Conservation (phyloP, 768 basidiomycete genomes). For the Porpolomopsis calyptriformis region DNA sequence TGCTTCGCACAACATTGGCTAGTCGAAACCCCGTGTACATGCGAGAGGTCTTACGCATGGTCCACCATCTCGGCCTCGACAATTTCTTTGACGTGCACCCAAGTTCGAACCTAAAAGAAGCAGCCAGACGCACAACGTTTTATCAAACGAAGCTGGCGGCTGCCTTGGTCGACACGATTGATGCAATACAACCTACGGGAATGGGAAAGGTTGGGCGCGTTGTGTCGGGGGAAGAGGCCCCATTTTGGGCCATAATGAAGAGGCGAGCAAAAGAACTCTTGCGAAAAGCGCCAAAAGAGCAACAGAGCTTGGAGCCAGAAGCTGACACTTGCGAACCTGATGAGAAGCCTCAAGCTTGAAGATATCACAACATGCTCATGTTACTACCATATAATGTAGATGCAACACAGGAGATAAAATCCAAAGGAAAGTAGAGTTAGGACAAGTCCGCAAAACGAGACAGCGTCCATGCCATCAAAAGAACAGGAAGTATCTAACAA, state of each 20-base stretch:
- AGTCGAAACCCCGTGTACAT: conserved; percentile 35
- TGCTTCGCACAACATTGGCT: conserved; percentile 49
- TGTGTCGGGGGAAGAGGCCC: background rate
- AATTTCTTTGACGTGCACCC: conserved; percentile 20
- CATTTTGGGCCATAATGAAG: background rate
- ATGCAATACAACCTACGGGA: conserved; percentile 19
- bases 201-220: conserved; percentile 1
- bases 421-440: no score
- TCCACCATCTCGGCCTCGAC: conserved; percentile 35
- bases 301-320: background rate
- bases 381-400: no score
- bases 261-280: background rate
- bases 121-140: conserved; percentile 28
- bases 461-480: no score
- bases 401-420: no score
- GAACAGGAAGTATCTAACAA: no score
- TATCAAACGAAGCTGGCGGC: conserved; percentile 39
- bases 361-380: no score
- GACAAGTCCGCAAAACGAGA: no score
- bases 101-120: conserved; percentile 6
- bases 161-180: conserved; percentile 32
- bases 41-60: conserved; percentile 52
- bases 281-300: conserved; percentile 14
- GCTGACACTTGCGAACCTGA: background rate
- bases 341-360: no score